These are phyloP conservation scores for Tetrahymena thermophila DNA, from an alignment of 73 alveolate species.

Conservation along the genomic window DNA sequence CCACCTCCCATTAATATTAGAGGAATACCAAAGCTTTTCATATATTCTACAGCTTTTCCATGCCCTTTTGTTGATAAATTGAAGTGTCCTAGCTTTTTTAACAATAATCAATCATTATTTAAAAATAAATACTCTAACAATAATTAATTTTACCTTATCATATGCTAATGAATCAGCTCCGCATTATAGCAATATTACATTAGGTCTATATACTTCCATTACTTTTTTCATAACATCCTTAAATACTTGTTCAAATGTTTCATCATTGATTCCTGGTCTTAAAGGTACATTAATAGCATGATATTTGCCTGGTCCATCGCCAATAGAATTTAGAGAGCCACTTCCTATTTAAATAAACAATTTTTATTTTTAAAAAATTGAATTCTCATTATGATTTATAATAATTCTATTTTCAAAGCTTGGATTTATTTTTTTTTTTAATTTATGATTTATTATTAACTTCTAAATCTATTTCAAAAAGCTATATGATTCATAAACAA, in stretches of 20 bases:
- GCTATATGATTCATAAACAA: no score
- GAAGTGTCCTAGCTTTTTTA: slow-evolving; percentile 81
- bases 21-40: slow-evolving; percentile 82
- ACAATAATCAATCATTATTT: background rate
- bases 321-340: slow-evolving; percentile 84
- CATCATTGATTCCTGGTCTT: slow-evolving; percentile 91
- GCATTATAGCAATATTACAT: slow-evolving; percentile 88
- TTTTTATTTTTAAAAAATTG: background rate
- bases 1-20: slow-evolving; percentile 97
- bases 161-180: slow-evolving; percentile 96
- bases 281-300: slow-evolving; percentile 94
- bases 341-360: slow-evolving; percentile 15
- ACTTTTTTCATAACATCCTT: slow-evolving; percentile 72
- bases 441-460: no score
- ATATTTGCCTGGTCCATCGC: slow-evolving; percentile 84
- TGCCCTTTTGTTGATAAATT: slow-evolving; percentile 92
- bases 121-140: background rate
- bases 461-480: no score
- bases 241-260: slow-evolving; percentile 64
- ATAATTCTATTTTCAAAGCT: no score
- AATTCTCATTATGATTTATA: no score
- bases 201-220: slow-evolving; percentile 80
- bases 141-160: slow-evolving; percentile 50
- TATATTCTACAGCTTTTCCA: slow-evolving; percentile 86
- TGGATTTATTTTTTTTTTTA: no score